Conservation (phyloP, 192 early-diverging fungal species). For the Phlyctochytrium bullatum region DNA sequence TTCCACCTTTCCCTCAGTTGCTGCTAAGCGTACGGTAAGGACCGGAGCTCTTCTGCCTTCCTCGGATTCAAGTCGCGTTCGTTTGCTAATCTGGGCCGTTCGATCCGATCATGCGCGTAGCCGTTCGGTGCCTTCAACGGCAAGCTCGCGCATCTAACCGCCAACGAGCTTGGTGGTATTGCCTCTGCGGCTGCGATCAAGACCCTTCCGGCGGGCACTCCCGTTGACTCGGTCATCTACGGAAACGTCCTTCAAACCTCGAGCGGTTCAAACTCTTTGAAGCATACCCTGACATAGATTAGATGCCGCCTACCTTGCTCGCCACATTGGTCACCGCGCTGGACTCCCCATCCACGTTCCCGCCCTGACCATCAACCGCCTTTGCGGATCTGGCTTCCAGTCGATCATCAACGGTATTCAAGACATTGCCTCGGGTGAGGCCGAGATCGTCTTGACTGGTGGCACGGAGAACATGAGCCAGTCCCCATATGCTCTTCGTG, state of each 20-base stretch:
- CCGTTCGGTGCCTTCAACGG: conserved; percentile 95
- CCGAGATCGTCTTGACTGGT: conserved; percentile 82
- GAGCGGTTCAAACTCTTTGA: conserved; percentile 25
- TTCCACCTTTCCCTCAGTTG: not conserved
- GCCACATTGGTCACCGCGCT: conserved; percentile 89
- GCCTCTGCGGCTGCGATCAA: conserved; percentile 88
- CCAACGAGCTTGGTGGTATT: conserved; percentile 73
- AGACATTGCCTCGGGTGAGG: conserved; percentile 81
- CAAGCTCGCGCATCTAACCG: conserved; percentile 82
- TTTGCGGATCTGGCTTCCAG: conserved; percentile 97
- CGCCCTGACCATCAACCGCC: conserved; percentile 90
- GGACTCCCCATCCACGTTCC: conserved; percentile 81
- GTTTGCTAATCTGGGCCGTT: not conserved
- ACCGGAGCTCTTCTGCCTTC: not conserved
- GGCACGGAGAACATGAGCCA: conserved; percentile 94
- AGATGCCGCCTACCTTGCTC: conserved; percentile 87
- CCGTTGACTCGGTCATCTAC: conserved; percentile 88
- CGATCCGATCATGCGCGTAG: conserved; percentile 4
- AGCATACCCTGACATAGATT: not conserved
- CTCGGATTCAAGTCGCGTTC: not conserved
- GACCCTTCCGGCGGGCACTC: conserved; percentile 65
- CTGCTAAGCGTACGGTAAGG: conserved; percentile 33
- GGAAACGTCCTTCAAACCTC: conserved; percentile 92
- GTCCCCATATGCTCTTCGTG: conserved; percentile 81
- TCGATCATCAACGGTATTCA: conserved; percentile 91